Base-by-base conservation (phyloP, 257 asterid genomes). In the Linaria vulgaris region DNA sequence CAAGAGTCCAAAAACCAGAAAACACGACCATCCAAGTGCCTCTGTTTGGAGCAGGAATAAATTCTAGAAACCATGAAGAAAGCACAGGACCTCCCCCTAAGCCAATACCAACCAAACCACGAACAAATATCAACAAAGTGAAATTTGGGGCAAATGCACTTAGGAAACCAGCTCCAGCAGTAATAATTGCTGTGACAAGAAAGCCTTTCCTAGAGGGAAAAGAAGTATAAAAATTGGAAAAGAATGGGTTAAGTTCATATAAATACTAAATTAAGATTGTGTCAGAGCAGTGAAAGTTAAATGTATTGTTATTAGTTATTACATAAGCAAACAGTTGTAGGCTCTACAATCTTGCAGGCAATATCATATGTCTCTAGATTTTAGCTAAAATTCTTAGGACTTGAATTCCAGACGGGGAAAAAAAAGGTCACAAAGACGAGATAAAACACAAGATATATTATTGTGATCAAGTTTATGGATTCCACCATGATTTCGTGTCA, bases 11-110 rank as follows among this genome's bases (percentile, higher is more conserved):
- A 79, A 88, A 88, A 58, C 84, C 78, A 27, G 96, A 81, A 69
- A 81, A 81, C 9, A 82, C 75, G 38, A 85, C 84, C 88, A 85
- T 83, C 91, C 95, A 88, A 56, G 86, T 65, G 69, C 96, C 96
- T 77, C 91, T 72, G 61, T 76, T 79, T 19, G 91, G 72, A 79
- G 96, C 79, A 56, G 94, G 91, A 78, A 85, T 80, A 65, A 85
- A 88, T 79, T 88, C 94, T 63, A 85, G 72, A 69, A 88, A 85
- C 94, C 96, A 88, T 17, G 96, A 69, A 3, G 89, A 74, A 66
- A 85, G 91, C 64, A 85, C 88, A 54, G 83, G 89, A 34, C 85
- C 91, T 25, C 89, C 89, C 20, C 89, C 96, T 59, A 83, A 73
- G 69, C 96, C 96, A 75, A 85, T 57, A 39, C 96, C 91, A 70